These are phyloP conservation scores for Phaffomyces thermotolerans DNA, from an alignment of 805 yeast genomes.

Conservation along the genomic window DNA sequence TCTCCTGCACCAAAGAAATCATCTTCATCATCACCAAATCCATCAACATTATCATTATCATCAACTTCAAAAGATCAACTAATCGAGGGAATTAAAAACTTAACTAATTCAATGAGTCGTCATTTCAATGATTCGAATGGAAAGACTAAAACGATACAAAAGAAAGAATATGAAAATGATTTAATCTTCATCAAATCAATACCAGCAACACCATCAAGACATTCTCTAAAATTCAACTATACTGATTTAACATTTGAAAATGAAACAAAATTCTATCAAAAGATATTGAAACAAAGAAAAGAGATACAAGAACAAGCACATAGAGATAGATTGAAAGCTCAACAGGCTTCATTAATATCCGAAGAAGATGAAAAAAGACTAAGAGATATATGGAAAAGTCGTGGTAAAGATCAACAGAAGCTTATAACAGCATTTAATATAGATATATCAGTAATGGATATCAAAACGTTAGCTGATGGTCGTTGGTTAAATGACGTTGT, in stretches of 20 bases:
- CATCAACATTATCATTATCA: constrained; percentile 17
- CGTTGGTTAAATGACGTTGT: constrained; percentile 89
- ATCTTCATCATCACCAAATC: constrained; percentile 13
- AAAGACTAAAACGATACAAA: not conserved
- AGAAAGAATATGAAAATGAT: not conserved
- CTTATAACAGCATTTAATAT: constrained; percentile 33
- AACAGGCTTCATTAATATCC: constrained; percentile 19
- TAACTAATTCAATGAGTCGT: no score
- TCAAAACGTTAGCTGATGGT: constrained; percentile 61
- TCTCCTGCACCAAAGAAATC: constrained; percentile 24
- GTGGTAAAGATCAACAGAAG: constrained; percentile 20
- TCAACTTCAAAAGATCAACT: not conserved
- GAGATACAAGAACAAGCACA: constrained; percentile 29
- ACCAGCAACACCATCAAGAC: not conserved
- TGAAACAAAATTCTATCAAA: constrained; percentile 37
- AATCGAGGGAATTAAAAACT: no score
- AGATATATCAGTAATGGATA: constrained; percentile 59
- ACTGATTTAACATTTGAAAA: constrained; percentile 25
- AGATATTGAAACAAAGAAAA: constrained; percentile 35
- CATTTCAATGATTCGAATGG: not conserved
- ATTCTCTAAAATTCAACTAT: constrained; percentile 22
- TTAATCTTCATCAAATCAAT: not conserved
- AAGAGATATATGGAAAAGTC: constrained; percentile 21
- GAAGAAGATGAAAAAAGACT: constrained; percentile 21
- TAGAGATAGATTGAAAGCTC: constrained; percentile 26